Base-by-base conservation (phyloP, 495 filamentous ascomycete species). In the Talaromyces liani region DNA sequence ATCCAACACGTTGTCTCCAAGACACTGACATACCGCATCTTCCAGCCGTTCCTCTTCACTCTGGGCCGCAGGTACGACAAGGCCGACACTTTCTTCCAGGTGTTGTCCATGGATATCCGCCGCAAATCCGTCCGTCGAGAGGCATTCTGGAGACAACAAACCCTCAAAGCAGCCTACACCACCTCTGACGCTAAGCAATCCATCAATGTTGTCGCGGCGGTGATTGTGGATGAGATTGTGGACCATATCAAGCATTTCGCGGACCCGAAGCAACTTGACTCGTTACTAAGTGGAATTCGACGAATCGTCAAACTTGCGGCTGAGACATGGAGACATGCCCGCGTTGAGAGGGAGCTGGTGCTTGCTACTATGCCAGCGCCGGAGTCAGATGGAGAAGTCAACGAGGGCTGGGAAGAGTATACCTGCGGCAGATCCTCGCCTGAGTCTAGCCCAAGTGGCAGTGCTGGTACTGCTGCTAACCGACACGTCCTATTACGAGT, bases 41-140 rank as follows among this genome's bases (percentile, higher is more conserved):
- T 88, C 74, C 80, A 84, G 39, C 85, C 84, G 6, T 88, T 88
- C 74, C 71, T 88, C 3, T 88, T 88, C 71, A 84, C 83, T 34
- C 69, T 87, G 6, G 84, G 83, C n/a, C 79, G 80, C 31, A 70
- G 83, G 24, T 85, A 85, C 69, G 84, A 86, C 68, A 85, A 86
- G 65, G 82, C 84, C 12, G 84, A 87, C 69, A 82, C 79, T 14
- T 80, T 85, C 64, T 86, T 88, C 77, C 79, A 82, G 62, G 79
- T 84, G 67, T 79, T 87, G 61, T 86, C 84, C 8, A 83, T 82
- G 71, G 82, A 87, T 34, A 82, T 88, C 45, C 82, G 84, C 18
- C 79, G 81, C 45, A 87, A 87, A 67, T 85, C 82, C 54, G 82
- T 81, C 53, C 78, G 84, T 18, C 83, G 83, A 34, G 85, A 88